Conservation (phyloP, 176 grass and related monocot species). For the Elymus sibiricus region DNA sequence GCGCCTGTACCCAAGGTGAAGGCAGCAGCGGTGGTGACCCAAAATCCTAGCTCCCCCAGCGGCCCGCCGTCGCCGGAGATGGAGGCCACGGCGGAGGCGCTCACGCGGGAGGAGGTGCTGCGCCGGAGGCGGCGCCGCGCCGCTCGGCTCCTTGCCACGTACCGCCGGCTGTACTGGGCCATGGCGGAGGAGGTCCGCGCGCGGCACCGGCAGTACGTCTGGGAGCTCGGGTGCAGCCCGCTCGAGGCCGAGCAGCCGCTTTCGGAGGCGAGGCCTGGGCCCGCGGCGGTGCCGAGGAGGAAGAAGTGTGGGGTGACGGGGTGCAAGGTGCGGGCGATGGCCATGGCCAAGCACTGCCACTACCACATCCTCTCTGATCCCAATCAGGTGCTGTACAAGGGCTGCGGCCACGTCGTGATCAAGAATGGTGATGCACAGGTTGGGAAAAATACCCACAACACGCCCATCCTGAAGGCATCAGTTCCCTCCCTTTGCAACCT, state of each 20-base stretch:
- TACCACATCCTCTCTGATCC: conserved; percentile 69
- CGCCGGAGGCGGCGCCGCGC: conserved; percentile 51
- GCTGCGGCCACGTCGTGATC: conserved; percentile 46
- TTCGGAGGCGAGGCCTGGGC: conserved; percentile 4
- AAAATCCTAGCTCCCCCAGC: conserved; percentile 5
- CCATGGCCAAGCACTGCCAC: conserved; percentile 69
- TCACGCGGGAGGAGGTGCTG: conserved; percentile 79
- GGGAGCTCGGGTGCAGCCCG: conserved; percentile 64
- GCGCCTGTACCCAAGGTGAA: background rate
- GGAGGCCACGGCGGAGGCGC: conserved; percentile 43
- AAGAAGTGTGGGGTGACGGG: conserved; percentile 72
- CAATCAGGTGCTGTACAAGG: conserved; percentile 73
- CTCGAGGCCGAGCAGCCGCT: conserved; percentile 36
- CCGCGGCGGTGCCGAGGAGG: conserved; percentile 26
- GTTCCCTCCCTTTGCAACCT: conserved; percentile 60
- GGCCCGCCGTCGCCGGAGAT: conserved; percentile 29
- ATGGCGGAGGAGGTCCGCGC: conserved; percentile 68
- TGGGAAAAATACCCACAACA: conserved; percentile 60
- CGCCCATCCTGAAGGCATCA: conserved; percentile 62
- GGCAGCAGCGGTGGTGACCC: background rate
- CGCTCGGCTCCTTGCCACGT: conserved; percentile 34
- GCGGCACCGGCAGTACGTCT: conserved; percentile 70
- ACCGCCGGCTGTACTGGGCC: conserved; percentile 67
- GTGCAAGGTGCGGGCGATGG: conserved; percentile 87
- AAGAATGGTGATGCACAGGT: conserved; percentile 42